These are phyloP conservation scores for Penicillium occitanis DNA, from an alignment of 2,329 filamentous ascomycete species.

Conservation along the genomic window DNA sequence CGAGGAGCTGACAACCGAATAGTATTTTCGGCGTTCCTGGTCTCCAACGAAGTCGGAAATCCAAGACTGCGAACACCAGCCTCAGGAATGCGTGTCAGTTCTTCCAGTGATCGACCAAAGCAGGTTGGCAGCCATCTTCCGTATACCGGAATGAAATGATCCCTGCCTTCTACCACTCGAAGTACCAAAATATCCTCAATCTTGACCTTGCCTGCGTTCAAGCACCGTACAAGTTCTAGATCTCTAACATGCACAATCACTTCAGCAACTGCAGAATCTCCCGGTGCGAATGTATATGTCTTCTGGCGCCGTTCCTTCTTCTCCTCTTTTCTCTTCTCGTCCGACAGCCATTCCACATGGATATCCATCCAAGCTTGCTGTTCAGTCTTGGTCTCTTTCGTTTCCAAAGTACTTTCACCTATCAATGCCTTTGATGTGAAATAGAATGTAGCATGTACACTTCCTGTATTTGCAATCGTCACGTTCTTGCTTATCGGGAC, in stretches of 20 bases:
- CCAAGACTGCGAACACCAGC: constrained; percentile 69
- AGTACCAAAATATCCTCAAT: constrained; percentile 88
- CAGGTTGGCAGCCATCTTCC: constrained; percentile 78
- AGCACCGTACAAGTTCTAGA: constrained; percentile 61
- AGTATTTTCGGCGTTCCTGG: constrained; percentile 41
- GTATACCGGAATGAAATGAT: constrained; percentile 84
- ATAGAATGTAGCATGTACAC: constrained; percentile 73
- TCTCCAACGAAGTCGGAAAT: constrained; percentile 26
- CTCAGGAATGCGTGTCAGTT: constrained; percentile 82
- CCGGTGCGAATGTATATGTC: constrained; percentile 71
- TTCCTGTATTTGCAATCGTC: constrained; percentile 89
- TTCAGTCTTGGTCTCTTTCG: constrained; percentile 34
- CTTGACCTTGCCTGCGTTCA: constrained; percentile 66
- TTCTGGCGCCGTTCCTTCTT: constrained; percentile 39
- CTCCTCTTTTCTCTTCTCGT: constrained; percentile 33
- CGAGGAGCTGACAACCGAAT: constrained; percentile 74
- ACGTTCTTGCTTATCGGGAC: constrained; percentile 65
- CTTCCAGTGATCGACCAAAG: constrained; percentile 82
- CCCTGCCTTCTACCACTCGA: constrained; percentile 76
- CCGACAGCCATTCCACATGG: constrained; percentile 58
- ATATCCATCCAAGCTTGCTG: constrained; percentile 69
- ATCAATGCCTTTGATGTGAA: constrained; percentile 71
- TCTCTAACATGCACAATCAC: constrained; percentile 67
- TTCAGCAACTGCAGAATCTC: constrained; percentile 72
- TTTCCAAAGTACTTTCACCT: constrained; percentile 36